Conservation (phyloP, 1,284 basidiomycete genomes). For the Rhodotorula glutinis region DNA sequence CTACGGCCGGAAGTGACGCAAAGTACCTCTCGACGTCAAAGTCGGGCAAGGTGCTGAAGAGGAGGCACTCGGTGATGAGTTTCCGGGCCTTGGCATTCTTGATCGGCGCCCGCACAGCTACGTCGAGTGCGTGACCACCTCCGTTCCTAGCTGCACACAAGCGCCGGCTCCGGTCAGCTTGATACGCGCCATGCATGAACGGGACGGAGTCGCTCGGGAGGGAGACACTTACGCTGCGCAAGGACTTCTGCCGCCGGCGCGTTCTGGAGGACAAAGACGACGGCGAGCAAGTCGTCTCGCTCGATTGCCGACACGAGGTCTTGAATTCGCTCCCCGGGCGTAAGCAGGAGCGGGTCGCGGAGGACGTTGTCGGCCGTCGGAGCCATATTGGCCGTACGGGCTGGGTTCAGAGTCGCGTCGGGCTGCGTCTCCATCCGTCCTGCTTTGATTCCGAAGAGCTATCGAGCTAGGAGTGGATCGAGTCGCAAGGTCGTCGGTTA, state of each 20-base stretch:
- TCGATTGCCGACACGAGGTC: not conserved
- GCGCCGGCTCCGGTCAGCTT: not conserved
- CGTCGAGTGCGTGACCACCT: not conserved
- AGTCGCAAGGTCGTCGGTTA: too few relatives aligned
- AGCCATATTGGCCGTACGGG: not conserved
- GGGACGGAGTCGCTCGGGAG: too few relatives aligned
- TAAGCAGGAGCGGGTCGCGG: constrained; percentile 6
- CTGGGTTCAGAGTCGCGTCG: too few relatives aligned
- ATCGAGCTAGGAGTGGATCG: too few relatives aligned
- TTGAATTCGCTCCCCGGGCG: not conserved
- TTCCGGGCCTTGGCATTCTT: not conserved
- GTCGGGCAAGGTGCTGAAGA: not conserved
- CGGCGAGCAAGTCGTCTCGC: constrained; percentile 10
- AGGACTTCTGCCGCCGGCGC: not conserved
- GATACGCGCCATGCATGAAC: too few relatives aligned
- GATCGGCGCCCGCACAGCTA: not conserved
- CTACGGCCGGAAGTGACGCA: not conserved
- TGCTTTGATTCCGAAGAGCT: too few relatives aligned
- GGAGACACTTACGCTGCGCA: not conserved
- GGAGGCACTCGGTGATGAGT: constrained; percentile 8
- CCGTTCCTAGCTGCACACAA: not conserved
- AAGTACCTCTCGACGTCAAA: not conserved
- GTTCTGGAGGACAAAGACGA: constrained; percentile 2
- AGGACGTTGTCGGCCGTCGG: not conserved
- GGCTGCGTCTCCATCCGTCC: too few relatives aligned